These are phyloP conservation scores for Colletotrichum cereale DNA, from an alignment of 2,329 filamentous ascomycete species.

Conservation along the genomic window DNA sequence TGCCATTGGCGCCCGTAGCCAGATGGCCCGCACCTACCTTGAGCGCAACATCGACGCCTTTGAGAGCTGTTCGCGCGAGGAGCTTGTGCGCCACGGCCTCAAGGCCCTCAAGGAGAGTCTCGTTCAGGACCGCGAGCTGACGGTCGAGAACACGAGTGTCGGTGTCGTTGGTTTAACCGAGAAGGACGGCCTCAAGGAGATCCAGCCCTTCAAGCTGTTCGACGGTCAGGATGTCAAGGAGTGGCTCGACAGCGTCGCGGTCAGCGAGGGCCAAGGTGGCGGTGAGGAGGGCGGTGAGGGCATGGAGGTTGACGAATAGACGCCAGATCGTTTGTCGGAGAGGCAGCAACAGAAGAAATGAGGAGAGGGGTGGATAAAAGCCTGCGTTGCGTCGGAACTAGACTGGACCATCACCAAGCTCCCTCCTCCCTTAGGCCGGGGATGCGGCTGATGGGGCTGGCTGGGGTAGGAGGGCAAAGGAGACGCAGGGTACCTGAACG, in stretches of 20 bases:
- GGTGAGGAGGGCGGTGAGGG: constrained; percentile 54
- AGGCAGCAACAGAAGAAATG: background rate
- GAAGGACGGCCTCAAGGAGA: constrained; percentile 63
- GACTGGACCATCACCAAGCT: background rate
- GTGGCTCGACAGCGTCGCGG: constrained; percentile 80
- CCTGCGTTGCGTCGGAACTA: constrained; percentile 18
- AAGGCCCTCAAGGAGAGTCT: constrained; percentile 94
- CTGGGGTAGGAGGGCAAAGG: constrained; percentile 6
- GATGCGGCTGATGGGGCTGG: constrained; percentile 1
- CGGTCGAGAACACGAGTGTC: constrained; percentile 95
- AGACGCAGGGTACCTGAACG: constrained; percentile 25
- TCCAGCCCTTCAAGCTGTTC: constrained; percentile 88
- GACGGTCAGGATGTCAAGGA: constrained; percentile 89
- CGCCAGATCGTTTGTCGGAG: background rate
- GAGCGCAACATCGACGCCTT: constrained; percentile 93
- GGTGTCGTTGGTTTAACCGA: constrained; percentile 79
- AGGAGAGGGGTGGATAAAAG: constrained; percentile 7
- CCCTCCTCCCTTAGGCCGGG: background rate
- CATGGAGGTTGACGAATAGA: constrained; percentile 51
- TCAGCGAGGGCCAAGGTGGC: constrained; percentile 63
- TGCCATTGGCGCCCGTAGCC: constrained; percentile 93
- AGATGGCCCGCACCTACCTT: constrained; percentile 98
- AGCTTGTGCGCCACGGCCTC: constrained; percentile 91
- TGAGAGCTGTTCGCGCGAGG: constrained; percentile 79
- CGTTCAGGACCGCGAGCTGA: constrained; percentile 97